Percentiles rank a stretch among this genome's conserved stretches.
These are phyloP conservation scores for Spathaspora sp. DNA, from an alignment of 1,139 yeast genomes.

Conservation along the genomic window DNA sequence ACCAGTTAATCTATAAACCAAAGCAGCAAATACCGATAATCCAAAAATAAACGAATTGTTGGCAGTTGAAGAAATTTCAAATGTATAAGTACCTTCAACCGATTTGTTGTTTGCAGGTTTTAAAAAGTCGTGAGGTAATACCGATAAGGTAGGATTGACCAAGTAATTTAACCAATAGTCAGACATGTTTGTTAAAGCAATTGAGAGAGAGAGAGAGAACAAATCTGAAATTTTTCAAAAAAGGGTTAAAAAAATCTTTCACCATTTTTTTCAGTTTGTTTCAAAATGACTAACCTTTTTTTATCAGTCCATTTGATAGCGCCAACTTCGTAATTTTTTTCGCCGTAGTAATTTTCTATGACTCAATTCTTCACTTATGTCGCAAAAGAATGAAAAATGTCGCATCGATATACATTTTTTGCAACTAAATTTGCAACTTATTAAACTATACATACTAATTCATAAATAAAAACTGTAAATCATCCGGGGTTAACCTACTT, in stretches of 20 bases:
- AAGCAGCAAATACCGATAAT: conserved; percentile 68
- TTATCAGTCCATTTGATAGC: neutral
- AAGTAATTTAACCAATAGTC: conserved; percentile 68
- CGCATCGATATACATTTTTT: neutral
- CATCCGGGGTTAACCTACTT: conserved; percentile 84
- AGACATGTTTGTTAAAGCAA: conserved; percentile 10
- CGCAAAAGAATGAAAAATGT: neutral
- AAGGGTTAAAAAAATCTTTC: neutral
- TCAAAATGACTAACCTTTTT: neutral
- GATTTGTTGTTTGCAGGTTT: conserved; percentile 73
- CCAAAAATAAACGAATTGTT: conserved; percentile 45
- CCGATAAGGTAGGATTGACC: conserved; percentile 81
- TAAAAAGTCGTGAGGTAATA: conserved; percentile 83
- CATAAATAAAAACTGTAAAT: conserved; percentile 87
- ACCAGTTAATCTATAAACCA: conserved; percentile 81
- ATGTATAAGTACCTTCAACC: conserved; percentile 57
- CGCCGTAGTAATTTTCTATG: conserved; percentile 1
- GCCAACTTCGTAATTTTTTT: neutral
- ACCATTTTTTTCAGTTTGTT: neutral
- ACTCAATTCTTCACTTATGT: neutral
- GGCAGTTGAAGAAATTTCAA: conserved; percentile 18
- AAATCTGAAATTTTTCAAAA: conserved; percentile 1
- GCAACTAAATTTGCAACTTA: neutral
- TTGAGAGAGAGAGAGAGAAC: neutral
- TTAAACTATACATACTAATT: conserved; percentile 35